A percentile compares a stretch with the other conserved stretches of the same genome.
These are phyloP conservation scores for Ogataea methanolica DNA, from an alignment of 805 yeast genomes.

Conservation along the genomic window DNA sequence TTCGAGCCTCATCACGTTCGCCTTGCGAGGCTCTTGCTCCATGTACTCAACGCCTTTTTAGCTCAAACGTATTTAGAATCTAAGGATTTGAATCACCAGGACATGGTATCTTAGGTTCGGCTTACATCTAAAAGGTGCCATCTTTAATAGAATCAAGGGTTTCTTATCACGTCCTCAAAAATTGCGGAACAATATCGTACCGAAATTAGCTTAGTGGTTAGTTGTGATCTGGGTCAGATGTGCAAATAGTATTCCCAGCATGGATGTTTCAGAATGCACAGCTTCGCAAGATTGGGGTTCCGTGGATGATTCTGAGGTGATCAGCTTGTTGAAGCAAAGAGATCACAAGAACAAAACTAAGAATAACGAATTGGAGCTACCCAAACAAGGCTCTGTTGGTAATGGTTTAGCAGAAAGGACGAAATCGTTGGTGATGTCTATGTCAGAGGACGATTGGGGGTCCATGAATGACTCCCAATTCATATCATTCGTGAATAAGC, in stretches of 20 bases:
- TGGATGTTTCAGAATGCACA: constrained; percentile 14
- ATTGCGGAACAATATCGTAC: too few relatives aligned
- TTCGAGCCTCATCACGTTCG: too few relatives aligned
- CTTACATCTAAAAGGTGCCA: too few relatives aligned
- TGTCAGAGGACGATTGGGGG: constrained; percentile 24
- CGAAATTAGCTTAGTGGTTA: too few relatives aligned
- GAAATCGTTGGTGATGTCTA: neutral
- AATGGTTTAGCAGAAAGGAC: neutral
- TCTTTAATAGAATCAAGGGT: too few relatives aligned
- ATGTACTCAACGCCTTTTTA: too few relatives aligned
- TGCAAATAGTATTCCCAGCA: neutral
- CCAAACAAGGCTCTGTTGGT: constrained; percentile 7
- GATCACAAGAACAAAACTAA: constrained; percentile 3
- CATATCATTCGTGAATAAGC: constrained; percentile 30
- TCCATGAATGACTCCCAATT: constrained; percentile 37
- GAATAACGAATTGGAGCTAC: constrained; percentile 11
- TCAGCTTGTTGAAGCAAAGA: constrained; percentile 5
- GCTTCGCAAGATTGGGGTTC: constrained; percentile 33
- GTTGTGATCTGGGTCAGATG: too few relatives aligned
- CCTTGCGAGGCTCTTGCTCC: too few relatives aligned
- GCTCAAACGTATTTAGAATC: too few relatives aligned
- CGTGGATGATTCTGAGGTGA: constrained; percentile 21
- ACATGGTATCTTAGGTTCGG: too few relatives aligned
- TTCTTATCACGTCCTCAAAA: too few relatives aligned
- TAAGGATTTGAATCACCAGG: too few relatives aligned